Conservation (phyloP, 345 rosid species). For the Geranium rotundifolium region DNA sequence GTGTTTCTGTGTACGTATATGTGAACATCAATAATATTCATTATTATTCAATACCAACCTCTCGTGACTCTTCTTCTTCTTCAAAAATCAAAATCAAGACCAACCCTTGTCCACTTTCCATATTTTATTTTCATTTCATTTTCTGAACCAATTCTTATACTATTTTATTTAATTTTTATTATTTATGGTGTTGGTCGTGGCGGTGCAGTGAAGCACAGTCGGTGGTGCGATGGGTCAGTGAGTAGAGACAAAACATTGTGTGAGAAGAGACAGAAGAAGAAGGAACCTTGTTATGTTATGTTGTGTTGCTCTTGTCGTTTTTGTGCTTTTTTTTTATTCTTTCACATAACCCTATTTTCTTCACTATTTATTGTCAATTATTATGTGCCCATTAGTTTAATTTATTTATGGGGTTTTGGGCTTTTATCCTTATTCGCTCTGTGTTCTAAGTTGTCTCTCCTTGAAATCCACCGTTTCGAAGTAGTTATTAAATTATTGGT, state of each 20-base stretch:
- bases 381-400: neutral
- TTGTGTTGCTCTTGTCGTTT: constrained; percentile 18
- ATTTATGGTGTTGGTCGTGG: neutral
- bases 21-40: too few relatives aligned
- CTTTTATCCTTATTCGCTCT: constrained; percentile 23
- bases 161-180: too few relatives aligned
- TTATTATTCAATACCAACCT: too few relatives aligned
- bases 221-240: constrained; percentile 5
- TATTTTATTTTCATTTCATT: too few relatives aligned
- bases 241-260: constrained; percentile 33
- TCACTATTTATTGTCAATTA: too few relatives aligned
- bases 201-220: constrained; percentile 6
- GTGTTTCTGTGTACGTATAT: too few relatives aligned
- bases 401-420: neutral
- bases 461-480: constrained; percentile 23
- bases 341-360: neutral
- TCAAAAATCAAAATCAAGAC: too few relatives aligned
- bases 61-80: too few relatives aligned
- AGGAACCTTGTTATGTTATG: constrained; percentile 25
- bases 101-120: too few relatives aligned
- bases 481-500: neutral
- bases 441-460: constrained; percentile 40
- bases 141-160: too few relatives aligned
- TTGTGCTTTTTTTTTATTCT: constrained; percentile 26
- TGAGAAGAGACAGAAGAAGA: constrained; percentile 36